Percentiles rank a stretch among this genome's conserved stretches.
phyloP scores from a whole-genome alignment of 495 filamentous ascomycete species.

The Xylaria venustula region DNA sequence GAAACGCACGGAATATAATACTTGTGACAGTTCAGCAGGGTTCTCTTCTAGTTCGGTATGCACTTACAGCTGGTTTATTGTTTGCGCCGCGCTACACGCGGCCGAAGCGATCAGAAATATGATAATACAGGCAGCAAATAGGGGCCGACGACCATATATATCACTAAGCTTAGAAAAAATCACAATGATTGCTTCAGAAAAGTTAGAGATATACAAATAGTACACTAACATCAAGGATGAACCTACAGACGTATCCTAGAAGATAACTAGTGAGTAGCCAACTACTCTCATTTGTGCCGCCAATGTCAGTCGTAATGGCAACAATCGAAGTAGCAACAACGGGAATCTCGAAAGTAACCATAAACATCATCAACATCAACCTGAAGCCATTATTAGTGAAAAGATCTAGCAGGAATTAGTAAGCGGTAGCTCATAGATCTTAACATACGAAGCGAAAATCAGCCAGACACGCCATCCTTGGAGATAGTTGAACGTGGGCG shows the following conservation, averaged over 20 bases:
- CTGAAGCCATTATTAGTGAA: neutral
- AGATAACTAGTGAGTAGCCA: constrained; percentile 42
- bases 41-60: neutral
- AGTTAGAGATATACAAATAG: no score
- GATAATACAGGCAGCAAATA: constrained; percentile 28
- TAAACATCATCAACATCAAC: constrained; percentile 26
- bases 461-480: neutral
- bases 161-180: constrained; percentile 44
- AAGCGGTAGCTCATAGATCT: neutral
- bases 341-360: constrained; percentile 45
- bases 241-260: constrained; percentile 8
- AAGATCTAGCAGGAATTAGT: neutral
- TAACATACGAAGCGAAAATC: neutral
- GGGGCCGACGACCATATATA: constrained; percentile 36
- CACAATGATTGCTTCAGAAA: constrained; percentile 17
- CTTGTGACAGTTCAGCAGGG: constrained; percentile 21
- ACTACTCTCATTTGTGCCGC: constrained; percentile 38
- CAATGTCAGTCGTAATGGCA: constrained; percentile 42
- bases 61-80: constrained; percentile 33
- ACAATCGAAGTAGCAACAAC: constrained; percentile 50
- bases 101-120: constrained; percentile 43
- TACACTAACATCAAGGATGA: no score
- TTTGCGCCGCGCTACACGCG: constrained; percentile 38
- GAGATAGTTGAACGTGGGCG: no score
- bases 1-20: constrained; percentile 53